These are phyloP conservation scores for Musa schizocarpa DNA, from an alignment of 176 grass and related monocot species.

Conservation along the genomic window DNA sequence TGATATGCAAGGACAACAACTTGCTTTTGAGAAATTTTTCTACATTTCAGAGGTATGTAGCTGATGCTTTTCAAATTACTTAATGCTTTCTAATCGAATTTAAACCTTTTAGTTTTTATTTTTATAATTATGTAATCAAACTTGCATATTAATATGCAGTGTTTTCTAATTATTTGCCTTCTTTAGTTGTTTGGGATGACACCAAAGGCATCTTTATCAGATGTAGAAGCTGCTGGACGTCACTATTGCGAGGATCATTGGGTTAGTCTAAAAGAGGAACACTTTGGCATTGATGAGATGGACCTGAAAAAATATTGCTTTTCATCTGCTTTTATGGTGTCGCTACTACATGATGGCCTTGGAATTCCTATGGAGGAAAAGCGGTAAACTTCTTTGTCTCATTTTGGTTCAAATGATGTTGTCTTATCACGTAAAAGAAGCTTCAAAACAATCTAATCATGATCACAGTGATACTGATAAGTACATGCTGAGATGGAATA, in stretches of 20 bases:
- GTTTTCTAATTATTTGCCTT: not conserved
- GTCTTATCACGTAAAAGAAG: too few relatives aligned
- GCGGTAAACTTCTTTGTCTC: not conserved
- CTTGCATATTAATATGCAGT: not conserved
- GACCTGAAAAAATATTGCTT: conserved; percentile 11
- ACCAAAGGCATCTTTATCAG: conserved; percentile 7
- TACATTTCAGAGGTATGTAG: conserved; percentile 8
- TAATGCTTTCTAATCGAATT: not conserved
- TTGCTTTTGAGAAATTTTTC: not conserved
- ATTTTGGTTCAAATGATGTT: not conserved
- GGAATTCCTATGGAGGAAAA: conserved; percentile 12
- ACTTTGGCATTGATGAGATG: conserved; percentile 3
- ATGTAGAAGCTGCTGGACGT: conserved; percentile 9
- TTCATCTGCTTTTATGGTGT: conserved; percentile 11
- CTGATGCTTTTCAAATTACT: not conserved
- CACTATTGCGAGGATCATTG: conserved; percentile 11
- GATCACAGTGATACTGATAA: too few relatives aligned
- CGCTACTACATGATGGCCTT: conserved; percentile 10
- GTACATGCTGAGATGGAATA: too few relatives aligned
- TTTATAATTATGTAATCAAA: not conserved
- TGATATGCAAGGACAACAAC: not conserved
- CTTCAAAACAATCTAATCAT: too few relatives aligned
- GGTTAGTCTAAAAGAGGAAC: conserved; percentile 6
- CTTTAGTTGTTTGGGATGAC: conserved; percentile 8
- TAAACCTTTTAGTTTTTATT: not conserved